Base-by-base conservation (phyloP, 176 grass and related monocot genomes). In the Panicum miliaceum region DNA sequence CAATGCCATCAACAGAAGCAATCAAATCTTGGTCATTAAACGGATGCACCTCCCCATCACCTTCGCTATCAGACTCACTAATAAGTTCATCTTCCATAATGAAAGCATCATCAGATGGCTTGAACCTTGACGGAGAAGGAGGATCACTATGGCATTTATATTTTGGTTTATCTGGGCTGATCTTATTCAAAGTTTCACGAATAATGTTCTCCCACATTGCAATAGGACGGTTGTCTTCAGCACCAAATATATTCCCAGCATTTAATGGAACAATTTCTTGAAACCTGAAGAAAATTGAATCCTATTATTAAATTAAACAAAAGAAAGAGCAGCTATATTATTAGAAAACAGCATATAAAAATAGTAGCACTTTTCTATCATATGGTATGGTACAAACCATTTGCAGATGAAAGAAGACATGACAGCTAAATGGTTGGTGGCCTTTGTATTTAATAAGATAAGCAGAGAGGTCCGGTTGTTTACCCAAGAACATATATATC, bases 401-500 rank as follows among this genome's bases (percentile, higher is more conserved):
- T 72, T 22, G 57, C 8, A 86, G 13, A 57, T 82, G 58, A 76
- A 66, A 12, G 9, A 62, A 19, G 22, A 34, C 57, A 75, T 73
- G 35, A 65, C 26, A 53, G 16, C 2, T 77, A 68, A 38, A n/a
- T 3, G 22, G 10, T 87, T 45, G 58, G 71, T 71, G 25, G 65
- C 61, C 18, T 45, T 51, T 69, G 29, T 77, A 81, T 71, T 61
- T 18, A 84, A 68, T 77, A n/a, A 34, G 40, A 82, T 18, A 80
- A 50, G 42, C 43, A 4, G 26, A 54, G n/a, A 50, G 67, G 16
- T 74, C 69, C 8, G 10, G 77, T 12, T 70, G 81, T 50, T 83
- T 94, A 99, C 96, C 96, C 96, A 77, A 99, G 85, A 81, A 99
- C 88, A 89, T 99, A 99, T 85, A 98, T 94, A 83, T 99, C 96